Evolutionary conservation across 129 eudicot species (phyloP).

Genomic region (Rutidosis leptorrhynchoides): DNA sequence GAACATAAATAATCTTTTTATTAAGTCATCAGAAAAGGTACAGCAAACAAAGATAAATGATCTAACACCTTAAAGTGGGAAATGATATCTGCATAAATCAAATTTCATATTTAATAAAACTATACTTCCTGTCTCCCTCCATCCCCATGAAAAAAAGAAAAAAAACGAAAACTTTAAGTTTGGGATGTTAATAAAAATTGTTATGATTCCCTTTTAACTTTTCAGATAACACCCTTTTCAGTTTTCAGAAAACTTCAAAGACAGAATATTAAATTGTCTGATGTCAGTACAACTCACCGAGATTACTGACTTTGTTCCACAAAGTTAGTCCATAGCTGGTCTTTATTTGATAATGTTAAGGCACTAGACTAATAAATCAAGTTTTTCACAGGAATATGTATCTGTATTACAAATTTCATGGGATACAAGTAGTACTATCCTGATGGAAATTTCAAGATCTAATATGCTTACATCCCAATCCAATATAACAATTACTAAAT

Average conservation of each 20-base stretch:
- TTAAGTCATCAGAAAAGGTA: not conserved
- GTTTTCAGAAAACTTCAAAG: not conserved
- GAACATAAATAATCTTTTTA: too few species aligned
- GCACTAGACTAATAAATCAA: constrained; percentile 16
- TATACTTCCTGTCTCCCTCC: not conserved
- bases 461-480: not conserved
- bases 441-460: constrained; percentile 3
- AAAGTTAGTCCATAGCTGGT: constrained; percentile 3
- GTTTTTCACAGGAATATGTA: not conserved
- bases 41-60: not conserved
- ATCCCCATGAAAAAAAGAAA: not conserved
- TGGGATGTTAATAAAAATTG: not conserved
- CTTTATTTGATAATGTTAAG: not conserved
- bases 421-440: constrained; percentile 14
- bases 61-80: constrained; percentile 1
- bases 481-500: not conserved
- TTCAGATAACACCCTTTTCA: too few species aligned
- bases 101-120: not conserved
- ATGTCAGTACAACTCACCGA: not conserved
- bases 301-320: not conserved
- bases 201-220: too few species aligned
- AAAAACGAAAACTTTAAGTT: not conserved
- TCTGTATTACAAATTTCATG: not conserved
- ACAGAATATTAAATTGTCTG: not conserved
- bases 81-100: constrained; percentile 3